phyloP scores from a whole-genome alignment of 129 eudicot species.

The Silybum marianum region DNA sequence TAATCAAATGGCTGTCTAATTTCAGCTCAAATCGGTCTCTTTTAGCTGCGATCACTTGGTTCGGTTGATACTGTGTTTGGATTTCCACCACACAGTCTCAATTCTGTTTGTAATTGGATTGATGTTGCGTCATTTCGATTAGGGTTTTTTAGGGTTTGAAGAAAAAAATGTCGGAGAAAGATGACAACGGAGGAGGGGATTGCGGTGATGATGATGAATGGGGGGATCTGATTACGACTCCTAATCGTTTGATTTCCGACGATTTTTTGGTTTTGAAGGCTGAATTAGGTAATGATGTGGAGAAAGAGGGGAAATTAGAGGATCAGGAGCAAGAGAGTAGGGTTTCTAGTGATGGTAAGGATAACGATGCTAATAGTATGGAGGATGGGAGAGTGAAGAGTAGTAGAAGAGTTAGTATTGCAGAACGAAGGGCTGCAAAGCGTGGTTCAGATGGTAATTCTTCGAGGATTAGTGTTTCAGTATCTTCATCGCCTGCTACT shows the following conservation, averaged over 20 bases:
- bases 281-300: conserved; percentile 29
- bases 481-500: conserved; percentile 29
- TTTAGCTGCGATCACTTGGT: not conserved
- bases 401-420: conserved; percentile 37
- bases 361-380: not conserved
- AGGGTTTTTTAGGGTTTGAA: conserved; percentile 24
- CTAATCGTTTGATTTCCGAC: conserved; percentile 33
- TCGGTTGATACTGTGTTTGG: conserved; percentile 12
- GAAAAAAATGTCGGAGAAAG: conserved; percentile 27
- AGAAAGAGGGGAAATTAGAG: not conserved
- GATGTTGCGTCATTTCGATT: not conserved
- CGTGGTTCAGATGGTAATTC: conserved; percentile 43
- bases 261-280: conserved; percentile 30
- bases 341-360: conserved; percentile 7
- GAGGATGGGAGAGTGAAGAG: not conserved
- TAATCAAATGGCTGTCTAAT: not conserved
- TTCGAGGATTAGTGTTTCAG: conserved; percentile 38
- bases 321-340: not conserved
- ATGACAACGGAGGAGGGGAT: conserved; percentile 28
- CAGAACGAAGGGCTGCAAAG: conserved; percentile 50
- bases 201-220: conserved; percentile 39
- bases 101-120: not conserved
- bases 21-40: conserved; percentile 10
- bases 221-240: conserved; percentile 38
- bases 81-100: conserved; percentile 39